Evolutionary conservation across 2,329 filamentous ascomycete genomes (phyloP).

Genomic region (Aspergillus fischeri): DNA sequence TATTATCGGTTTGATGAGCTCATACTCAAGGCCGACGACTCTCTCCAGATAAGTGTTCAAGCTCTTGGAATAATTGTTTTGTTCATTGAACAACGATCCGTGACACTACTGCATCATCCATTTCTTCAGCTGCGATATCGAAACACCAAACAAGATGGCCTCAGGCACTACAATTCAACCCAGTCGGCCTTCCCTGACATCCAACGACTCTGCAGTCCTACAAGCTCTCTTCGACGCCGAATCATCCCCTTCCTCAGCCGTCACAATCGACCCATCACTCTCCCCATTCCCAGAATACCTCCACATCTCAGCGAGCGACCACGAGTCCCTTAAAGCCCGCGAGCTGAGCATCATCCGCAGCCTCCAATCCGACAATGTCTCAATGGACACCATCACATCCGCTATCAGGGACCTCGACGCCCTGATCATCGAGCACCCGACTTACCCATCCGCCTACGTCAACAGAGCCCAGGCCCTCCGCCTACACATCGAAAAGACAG

Average conservation of each 20-base stretch:
- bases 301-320: constrained; percentile 31
- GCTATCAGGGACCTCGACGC: constrained; percentile 38
- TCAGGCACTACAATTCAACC: constrained; percentile 20
- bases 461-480: constrained; percentile 53
- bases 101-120: background rate
- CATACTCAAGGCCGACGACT: background rate
- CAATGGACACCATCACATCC: constrained; percentile 23
- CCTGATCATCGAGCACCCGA: constrained; percentile 42
- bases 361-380: constrained; percentile 25
- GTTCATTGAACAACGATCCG: background rate
- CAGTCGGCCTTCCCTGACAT: constrained; percentile 30
- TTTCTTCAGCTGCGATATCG: background rate
- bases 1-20: background rate
- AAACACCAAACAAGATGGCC: constrained; percentile 2
- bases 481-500: constrained; percentile 27
- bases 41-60: background rate
- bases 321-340: constrained; percentile 36
- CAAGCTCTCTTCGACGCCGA: constrained; percentile 46
- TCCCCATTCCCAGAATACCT: constrained; percentile 37
- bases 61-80: background rate
- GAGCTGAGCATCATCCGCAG: constrained; percentile 40
- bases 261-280: constrained; percentile 36
- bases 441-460: constrained; percentile 52
- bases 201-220: constrained; percentile 44
- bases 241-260: constrained; percentile 36